phyloP scores from a whole-genome alignment of 2,329 filamentous ascomycete genomes.

The Sclerotinia borealis region DNA sequence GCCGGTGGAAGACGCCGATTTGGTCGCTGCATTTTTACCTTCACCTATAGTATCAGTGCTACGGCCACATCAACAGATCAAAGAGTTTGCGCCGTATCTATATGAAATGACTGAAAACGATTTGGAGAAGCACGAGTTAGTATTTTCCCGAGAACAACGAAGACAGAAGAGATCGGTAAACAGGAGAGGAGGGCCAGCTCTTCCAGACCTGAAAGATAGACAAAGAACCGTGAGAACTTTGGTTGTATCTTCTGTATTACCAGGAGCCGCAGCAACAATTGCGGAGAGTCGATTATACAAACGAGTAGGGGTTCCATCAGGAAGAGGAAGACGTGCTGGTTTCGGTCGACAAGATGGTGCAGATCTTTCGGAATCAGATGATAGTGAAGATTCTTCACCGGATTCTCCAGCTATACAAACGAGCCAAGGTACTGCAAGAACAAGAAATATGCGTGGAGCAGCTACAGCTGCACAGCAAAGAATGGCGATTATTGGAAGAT shows the following conservation, averaged over 20 bases:
- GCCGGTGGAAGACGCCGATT: constrained; percentile 85
- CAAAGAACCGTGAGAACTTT: constrained; percentile 90
- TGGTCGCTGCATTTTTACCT: constrained; percentile 77
- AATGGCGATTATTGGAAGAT: constrained; percentile 75
- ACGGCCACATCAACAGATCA: constrained; percentile 84
- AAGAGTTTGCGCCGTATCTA: constrained; percentile 88
- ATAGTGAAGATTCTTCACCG: constrained; percentile 79
- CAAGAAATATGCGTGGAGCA: constrained; percentile 81
- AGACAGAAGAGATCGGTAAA: constrained; percentile 95
- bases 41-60: constrained; percentile 80
- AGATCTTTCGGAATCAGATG: constrained; percentile 76
- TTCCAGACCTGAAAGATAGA: constrained; percentile 94
- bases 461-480: constrained; percentile 81
- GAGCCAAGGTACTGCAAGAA: constrained; percentile 69
- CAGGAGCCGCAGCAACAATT: constrained; percentile 71
- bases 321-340: constrained; percentile 48
- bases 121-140: constrained; percentile 82
- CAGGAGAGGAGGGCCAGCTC: constrained; percentile 79
- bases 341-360: constrained; percentile 44
- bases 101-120: constrained; percentile 92
- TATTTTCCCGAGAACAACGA: constrained; percentile 87
- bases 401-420: constrained; percentile 79
- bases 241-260: constrained; percentile 86
- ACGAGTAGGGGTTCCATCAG: constrained; percentile 54
- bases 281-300: constrained; percentile 89